Base-by-base conservation (phyloP, 345 rosid species). In the Salix suchowensis region DNA sequence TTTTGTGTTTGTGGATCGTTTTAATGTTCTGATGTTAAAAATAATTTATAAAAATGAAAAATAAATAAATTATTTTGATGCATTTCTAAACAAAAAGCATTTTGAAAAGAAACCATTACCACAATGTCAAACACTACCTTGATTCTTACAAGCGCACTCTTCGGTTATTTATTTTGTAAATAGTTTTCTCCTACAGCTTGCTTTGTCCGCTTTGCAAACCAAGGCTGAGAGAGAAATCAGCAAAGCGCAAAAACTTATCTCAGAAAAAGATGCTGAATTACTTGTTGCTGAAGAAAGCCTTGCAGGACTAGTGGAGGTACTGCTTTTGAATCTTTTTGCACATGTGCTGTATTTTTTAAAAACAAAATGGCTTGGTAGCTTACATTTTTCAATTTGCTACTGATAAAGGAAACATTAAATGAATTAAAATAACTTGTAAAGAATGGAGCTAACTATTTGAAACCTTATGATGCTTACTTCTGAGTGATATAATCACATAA, bases 261-360 rank as follows among this genome's bases (percentile, higher is more conserved):
- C 84, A 24, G 89, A 90, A 77, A 92, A 96, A 76, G 94, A 89
- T 85, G 88, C 85, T 67, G 98, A 93, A 81, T 72, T 92, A 71
- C 87, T 70, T 81, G 92, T 88, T 80, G 95, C 92, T 64, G 98
- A 92, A 82, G 98, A 88, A 81, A 88, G 86, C 86, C 90, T 93
- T 46, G 85, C 90, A 26, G 99, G 92, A 70, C 81, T 96, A 68
- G 89, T 88, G 80, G 98, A 91, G 92, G 98, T 93, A 84, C 42
- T 40, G 64, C 26, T 39, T 28, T 16, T 30, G 50, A 46, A 46
- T 46, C 50, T 46, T 46, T 46, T 13, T 46, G 18, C 50, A 12
- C 50, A 4, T 12, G 50, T 46, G 4, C 18, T 46, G 18, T 46
- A 46, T 46, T 46, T 46, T 46, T 5, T 14, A 46, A 44, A 44